These are phyloP conservation scores for Myxozyma vanderwaltii DNA, from an alignment of 805 yeast species.

Conservation along the genomic window DNA sequence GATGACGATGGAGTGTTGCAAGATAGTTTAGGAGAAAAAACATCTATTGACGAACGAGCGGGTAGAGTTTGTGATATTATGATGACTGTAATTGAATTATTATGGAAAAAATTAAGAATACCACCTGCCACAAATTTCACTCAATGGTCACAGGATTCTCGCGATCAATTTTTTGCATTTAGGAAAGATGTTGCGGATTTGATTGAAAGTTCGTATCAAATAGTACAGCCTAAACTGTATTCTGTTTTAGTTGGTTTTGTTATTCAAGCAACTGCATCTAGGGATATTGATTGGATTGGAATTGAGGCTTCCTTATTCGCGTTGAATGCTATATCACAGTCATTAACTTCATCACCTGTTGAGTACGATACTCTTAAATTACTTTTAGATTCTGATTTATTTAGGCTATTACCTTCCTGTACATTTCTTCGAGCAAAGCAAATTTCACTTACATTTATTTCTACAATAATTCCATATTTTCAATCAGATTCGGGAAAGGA, in stretches of 20 bases:
- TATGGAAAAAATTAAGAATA: conserved; percentile 29
- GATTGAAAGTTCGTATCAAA: conserved; percentile 67
- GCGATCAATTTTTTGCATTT: conserved; percentile 65
- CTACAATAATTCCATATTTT: conserved; percentile 53
- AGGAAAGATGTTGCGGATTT: conserved; percentile 77
- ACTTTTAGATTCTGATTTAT: conserved; percentile 40
- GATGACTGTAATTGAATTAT: conserved; percentile 35
- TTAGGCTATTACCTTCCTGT: conserved; percentile 38
- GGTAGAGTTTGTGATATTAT: conserved; percentile 8
- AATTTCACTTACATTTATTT: conserved; percentile 59
- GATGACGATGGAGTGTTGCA: conserved; percentile 16
- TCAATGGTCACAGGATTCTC: conserved; percentile 42
- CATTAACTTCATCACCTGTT: conserved; percentile 45
- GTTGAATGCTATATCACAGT: conserved; percentile 57
- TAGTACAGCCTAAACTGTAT: conserved; percentile 59
- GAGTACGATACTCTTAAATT: conserved; percentile 37
- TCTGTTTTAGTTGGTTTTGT: conserved; percentile 48
- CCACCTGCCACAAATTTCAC: conserved; percentile 15
- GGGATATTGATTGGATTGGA: conserved; percentile 43
- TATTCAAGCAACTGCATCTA: conserved; percentile 17
- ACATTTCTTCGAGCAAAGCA: conserved; percentile 44
- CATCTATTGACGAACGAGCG: neutral
- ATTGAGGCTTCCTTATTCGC: conserved; percentile 67
- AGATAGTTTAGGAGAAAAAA: neutral
- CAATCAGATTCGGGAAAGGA: conserved; percentile 49